Base-by-base conservation (phyloP, 106 monocot species). In the Amphibolis antarctica region DNA sequence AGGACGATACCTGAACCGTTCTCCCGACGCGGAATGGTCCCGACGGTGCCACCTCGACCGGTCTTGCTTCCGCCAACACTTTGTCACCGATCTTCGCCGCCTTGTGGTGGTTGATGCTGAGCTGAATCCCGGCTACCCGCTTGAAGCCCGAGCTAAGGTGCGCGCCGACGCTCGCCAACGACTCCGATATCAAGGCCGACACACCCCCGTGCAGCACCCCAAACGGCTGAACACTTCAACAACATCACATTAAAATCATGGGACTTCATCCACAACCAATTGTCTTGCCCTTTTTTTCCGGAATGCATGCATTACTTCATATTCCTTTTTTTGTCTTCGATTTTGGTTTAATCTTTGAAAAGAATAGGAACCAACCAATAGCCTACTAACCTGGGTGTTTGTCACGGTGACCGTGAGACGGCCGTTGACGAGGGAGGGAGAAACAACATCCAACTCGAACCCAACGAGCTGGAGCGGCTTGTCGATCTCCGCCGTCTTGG, bases 101-200 rank as follows among this genome's bases (percentile, higher is more conserved):
- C 14, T 62, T 60, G 73, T 76, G 76, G 65, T 89, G 94, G 78
- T 94, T 94, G 79, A 94, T 84, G 75, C 81, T 86, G 36, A 94
- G 81, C 73, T 94, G 89, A 18, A 94, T 67, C 18, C 94, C 94
- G 53, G 94, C 89, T 1, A 94, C 76, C 60, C 86, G 71, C 19
- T 58, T 64, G 76, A 71, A 82, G 1, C 89, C 86, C 14, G 83
- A 89, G 14, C 86, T 83, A 47, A 89, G 60, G 81, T 86, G 81
- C 11, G 86, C 86, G 28, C 93, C 93, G 31, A 89, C 79, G 79
- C 93, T 94, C 36, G 79, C 83, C 47, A 89, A 72, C 17, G 81
- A 69, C 80, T 94, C 93, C 31, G 88, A 71, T n/a, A 94, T 74
- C 81, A 94, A 67, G 15, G 89, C 86, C 60, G 89, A 89, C 27